Base-by-base conservation (phyloP, 805 yeast genomes). In the Ogataea zsoltii region DNA sequence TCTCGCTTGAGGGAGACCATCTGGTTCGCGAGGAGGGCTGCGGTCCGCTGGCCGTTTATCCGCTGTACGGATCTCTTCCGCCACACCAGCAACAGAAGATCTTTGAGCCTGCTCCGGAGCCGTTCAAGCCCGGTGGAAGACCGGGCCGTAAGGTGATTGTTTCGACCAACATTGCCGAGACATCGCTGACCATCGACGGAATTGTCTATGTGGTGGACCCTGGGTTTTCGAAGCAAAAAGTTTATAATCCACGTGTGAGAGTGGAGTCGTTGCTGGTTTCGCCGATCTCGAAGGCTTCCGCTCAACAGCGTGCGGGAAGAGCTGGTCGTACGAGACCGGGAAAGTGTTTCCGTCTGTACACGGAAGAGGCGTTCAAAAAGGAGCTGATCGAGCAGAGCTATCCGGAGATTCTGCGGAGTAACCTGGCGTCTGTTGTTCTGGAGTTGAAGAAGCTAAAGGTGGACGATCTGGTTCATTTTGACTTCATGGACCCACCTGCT, bases 271-370 rank as follows among this genome's bases (percentile, higher is more conserved):
- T 92, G 56, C 75, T 92, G 42, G 98, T 94, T 4, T 88, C 97
- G 7, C 98, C 98, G 30, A 91, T 94, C 51, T 91, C 98, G 10
- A 91, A 90, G 69, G 99, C 99, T 0, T 84, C 95, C 38, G 96
- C 99, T 1, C 97, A 92, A 69, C 99, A 92, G 69, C 82, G 99
- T 69, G 98, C 98, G 29, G 99, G 99, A 79, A 88, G 99, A 79
- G 99, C 99, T 45, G 99, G 99, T 72, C 92, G 99, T 80, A 92
- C 97, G 6, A 81, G 96, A 61, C 97, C 98, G 13, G 99, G 99
- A 63, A 92, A 94, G 67, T 92, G 97, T 69, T 92, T 92, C 79
- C 78, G 99, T 62, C 74, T 92, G 44, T 92, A 92, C 70, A 94
- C 99, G 1, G 97, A 94, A 65, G 97, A 90, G 59, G 97, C 98